Conservation (phyloP, 2,329 filamentous ascomycete genomes). For the Alternaria sp. region DNA sequence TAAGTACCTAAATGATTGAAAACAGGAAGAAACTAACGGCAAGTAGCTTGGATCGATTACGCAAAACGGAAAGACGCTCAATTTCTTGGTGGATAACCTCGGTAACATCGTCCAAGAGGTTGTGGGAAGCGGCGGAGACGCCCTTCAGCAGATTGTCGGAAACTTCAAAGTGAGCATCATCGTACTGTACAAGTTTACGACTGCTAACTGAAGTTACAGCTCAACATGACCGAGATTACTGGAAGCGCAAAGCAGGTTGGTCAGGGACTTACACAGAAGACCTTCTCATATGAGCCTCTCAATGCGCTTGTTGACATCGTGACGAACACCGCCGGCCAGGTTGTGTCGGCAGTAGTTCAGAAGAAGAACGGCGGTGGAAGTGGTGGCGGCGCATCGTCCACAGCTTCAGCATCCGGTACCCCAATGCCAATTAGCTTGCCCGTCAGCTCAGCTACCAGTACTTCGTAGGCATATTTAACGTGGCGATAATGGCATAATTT, state of each 20-base stretch:
- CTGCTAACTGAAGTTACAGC: conserved; percentile 18
- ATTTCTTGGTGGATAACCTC: conserved; percentile 67
- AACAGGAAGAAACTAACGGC: conserved; percentile 3
- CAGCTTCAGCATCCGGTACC: conserved; percentile 33
- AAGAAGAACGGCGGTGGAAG: conserved; percentile 39
- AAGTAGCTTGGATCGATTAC: conserved; percentile 63
- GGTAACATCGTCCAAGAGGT: conserved; percentile 71
- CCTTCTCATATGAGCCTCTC: conserved; percentile 61
- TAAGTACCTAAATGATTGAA: conserved; percentile 14
- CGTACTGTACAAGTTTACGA: not conserved
- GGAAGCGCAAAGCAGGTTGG: conserved; percentile 48
- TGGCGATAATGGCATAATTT: conserved; percentile 19
- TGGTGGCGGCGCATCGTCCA: conserved; percentile 14
- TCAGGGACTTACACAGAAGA: conserved; percentile 59
- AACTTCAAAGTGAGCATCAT: conserved; percentile 56
- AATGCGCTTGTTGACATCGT: conserved; percentile 64
- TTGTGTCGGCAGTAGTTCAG: conserved; percentile 60
- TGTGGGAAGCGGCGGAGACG: conserved; percentile 55
- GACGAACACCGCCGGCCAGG: conserved; percentile 64
- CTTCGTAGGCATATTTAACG: conserved; percentile 19
- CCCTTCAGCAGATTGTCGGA: conserved; percentile 64
- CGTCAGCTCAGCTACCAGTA: conserved; percentile 36
- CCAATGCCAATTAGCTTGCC: conserved; percentile 46
- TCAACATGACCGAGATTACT: conserved; percentile 66
- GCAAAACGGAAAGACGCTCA: conserved; percentile 63